Conservation (phyloP, 2,329 filamentous ascomycete genomes). For the Penicillium oxalicum region DNA sequence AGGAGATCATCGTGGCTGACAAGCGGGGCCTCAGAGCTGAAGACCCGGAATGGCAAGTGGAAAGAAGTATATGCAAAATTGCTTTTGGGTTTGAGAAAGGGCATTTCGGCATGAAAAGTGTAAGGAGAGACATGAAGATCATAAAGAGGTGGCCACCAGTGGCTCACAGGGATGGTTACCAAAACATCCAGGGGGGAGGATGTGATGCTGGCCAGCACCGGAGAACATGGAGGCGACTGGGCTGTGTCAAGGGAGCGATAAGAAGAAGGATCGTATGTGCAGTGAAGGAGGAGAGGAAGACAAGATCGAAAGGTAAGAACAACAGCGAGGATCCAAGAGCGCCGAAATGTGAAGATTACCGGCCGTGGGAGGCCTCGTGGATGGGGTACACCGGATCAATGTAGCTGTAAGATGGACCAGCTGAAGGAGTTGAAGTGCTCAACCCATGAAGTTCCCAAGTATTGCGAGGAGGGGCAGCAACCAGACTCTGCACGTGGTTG, state of each 20-base stretch:
- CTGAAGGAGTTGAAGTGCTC: slow-evolving; percentile 23
- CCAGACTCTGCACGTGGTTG: slow-evolving; percentile 23
- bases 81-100: slow-evolving; percentile 11
- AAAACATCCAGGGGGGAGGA: background rate
- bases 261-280: slow-evolving; percentile 22
- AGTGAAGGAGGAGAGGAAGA: slow-evolving; percentile 16
- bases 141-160: slow-evolving; percentile 9
- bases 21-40: slow-evolving; percentile 13
- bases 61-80: slow-evolving; percentile 13
- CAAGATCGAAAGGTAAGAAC: slow-evolving; percentile 10
- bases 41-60: background rate
- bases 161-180: no score
- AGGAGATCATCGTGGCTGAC: slow-evolving; percentile 11
- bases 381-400: slow-evolving; percentile 32
- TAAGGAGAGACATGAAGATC: slow-evolving; percentile 34
- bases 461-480: slow-evolving; percentile 28
- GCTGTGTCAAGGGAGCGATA: slow-evolving; percentile 23
- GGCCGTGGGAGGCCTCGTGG: slow-evolving; percentile 22
- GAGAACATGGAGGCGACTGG: slow-evolving; percentile 12
- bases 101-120: slow-evolving; percentile 28
- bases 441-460: slow-evolving; percentile 37
- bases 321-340: slow-evolving; percentile 3
- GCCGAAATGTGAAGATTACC: slow-evolving; percentile 10
- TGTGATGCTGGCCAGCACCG: background rate
- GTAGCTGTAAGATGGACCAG: slow-evolving; percentile 29